Base-by-base conservation (phyloP, 495 filamentous ascomycete genomes). In the Xylaria grammica region DNA sequence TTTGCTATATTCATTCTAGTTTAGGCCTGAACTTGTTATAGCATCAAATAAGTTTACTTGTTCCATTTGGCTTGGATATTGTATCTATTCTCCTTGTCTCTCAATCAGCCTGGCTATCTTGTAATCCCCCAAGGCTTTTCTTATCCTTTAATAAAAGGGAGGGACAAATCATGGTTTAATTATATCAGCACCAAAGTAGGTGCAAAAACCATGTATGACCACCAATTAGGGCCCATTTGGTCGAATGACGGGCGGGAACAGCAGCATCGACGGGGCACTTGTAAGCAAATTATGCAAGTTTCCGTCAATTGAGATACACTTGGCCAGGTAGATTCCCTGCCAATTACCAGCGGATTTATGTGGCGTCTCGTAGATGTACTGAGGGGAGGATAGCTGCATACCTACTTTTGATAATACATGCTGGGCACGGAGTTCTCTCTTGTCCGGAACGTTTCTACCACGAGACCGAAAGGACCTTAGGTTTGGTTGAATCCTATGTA, bases 321-420 rank as follows among this genome's bases (percentile, higher is more conserved):
- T 55, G 66, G 50, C 72, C 69, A 74, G 69, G 67, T 56, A 72
- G 48, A 65, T 67, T 64, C 67, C 54, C 70, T 69, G 57, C 67
- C 64, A 70, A 70, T 69, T 72, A 65, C 69, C 72, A 74, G 67
- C 65, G 63, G 54, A 69, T 72, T 67, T 69, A 68, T 70, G 72
- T 72, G 72, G 72, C 72, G 72, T 72, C 69, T 72, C 69, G 67
- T 72, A 72, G 69, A 72, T 62, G 63, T 65, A 70, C 60, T 69
- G 67, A 69, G 65, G 63, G 67, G 63, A 74, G 69, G 69, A 63
- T 74, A 72, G 48, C 48, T 72, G 69, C 72, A 74, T 57, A 60
- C 6, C n/a, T n/a, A n/a, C n/a, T n/a, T n/a, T 42, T 42, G 60
- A 63, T 63, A 67, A 60, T 72, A 61, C 69, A 67, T 72, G 62